Evolutionary conservation across 176 grass and related monocot genomes (phyloP).

Genomic region (Aegilops tauschii): DNA sequence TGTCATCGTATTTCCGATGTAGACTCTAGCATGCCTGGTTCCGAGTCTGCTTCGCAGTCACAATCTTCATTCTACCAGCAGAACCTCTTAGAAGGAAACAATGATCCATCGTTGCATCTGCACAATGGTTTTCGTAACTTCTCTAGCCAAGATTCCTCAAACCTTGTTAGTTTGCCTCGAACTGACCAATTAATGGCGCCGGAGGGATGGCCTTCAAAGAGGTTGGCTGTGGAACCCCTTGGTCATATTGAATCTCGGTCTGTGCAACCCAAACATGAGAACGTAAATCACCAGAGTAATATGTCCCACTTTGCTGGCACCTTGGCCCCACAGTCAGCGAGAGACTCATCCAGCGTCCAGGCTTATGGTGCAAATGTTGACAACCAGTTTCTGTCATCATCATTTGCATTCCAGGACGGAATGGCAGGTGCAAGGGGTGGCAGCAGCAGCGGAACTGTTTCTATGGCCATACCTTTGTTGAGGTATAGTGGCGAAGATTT

Average conservation of each 20-base stretch:
- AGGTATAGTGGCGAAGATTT: constrained; percentile 60
- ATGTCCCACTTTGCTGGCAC: constrained; percentile 46
- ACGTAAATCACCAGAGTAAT: constrained; percentile 30
- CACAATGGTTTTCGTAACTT: constrained; percentile 65
- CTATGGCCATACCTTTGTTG: constrained; percentile 66
- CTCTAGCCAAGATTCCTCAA: constrained; percentile 58
- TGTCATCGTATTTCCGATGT: constrained; percentile 53
- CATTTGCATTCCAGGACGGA: constrained; percentile 60
- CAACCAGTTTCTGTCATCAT: constrained; percentile 51
- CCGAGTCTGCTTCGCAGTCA: constrained; percentile 39
- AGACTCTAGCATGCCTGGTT: constrained; percentile 47
- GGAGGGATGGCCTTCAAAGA: constrained; percentile 79
- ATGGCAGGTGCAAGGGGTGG: constrained; percentile 41
- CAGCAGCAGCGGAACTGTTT: constrained; percentile 41
- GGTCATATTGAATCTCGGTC: constrained; percentile 43
- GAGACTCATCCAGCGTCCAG: constrained; percentile 52
- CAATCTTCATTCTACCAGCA: constrained; percentile 52
- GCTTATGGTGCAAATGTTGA: constrained; percentile 55
- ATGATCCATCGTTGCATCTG: constrained; percentile 44
- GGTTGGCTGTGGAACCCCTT: constrained; percentile 58
- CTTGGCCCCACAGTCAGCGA: constrained; percentile 47
- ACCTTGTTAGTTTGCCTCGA: constrained; percentile 58
- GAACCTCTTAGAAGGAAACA: constrained; percentile 53
- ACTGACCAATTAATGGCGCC: constrained; percentile 48
- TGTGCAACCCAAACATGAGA: constrained; percentile 45